Evolutionary conservation across 305 asterid genomes (phyloP), one percentile per base, ranked within the genome.

Genomic region (Fraxinus paxiana): DNA sequence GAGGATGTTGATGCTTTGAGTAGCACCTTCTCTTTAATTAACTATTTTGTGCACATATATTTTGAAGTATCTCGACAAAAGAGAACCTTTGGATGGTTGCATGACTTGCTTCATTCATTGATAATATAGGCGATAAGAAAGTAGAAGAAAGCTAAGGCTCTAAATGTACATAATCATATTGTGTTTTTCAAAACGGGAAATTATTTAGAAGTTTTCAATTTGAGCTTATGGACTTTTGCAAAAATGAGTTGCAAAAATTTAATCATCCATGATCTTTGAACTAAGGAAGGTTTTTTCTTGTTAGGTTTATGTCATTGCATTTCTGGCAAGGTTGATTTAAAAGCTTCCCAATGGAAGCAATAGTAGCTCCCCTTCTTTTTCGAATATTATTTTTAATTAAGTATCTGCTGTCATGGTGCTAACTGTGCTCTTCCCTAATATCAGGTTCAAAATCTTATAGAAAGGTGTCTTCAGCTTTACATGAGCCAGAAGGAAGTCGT

Each of bases 391-490:
- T 15, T 56, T 17, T 56, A 18, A 2, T 59, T 59, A 59, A 20
- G 24, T 20, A 59, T 59, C 13, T 20, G 69, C 69, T 1, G 65
- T 20, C 70, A 63, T 63, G 72, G 34, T 24, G 72, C 34, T 63
- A 8, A 63, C 17, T 63, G 7, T 26, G 28, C 35, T 63, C 2
- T 63, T 63, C 30, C 20, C 35, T 63, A 9, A 22, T 69, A 2
- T 74, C 89, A 94, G 98, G 98, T 94, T 82, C 98, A 94, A 79
- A 91, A 91, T 84, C 97, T 94, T 61, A 94, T 94, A 73, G 98
- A 94, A 87, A 91, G 97, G 87, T 94, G 98, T 85, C 97, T 94
- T 84, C 98, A 92, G 87, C 97, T 92, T 79, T 94, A 94, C 92
- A 94, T 92, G 98, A 91, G 88, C 80, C 91, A 88, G 86, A 87